Evolutionary conservation across 768 basidiomycete genomes (phyloP).

Genomic region (Lactarius hatsudake): DNA sequence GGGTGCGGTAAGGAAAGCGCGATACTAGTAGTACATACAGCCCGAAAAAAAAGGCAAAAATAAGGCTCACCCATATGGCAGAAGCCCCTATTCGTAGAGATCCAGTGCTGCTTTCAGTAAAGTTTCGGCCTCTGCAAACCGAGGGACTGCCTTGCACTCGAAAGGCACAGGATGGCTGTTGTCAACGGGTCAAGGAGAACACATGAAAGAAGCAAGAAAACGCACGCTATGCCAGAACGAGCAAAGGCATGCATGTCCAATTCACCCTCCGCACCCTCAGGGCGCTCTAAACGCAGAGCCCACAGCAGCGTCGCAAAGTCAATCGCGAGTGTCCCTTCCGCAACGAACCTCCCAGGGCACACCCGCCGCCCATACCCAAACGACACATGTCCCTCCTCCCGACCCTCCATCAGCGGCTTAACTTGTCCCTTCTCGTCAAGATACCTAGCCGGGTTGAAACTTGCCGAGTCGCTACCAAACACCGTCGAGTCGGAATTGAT

Average conservation of each 20-base stretch:
- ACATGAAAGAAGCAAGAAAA: too few relatives aligned
- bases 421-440: not conserved
- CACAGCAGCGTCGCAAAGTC: slow-evolving; percentile 4
- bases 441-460: too few relatives aligned
- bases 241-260: not conserved
- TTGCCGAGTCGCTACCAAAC: too few relatives aligned
- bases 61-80: not conserved
- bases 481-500: not conserved
- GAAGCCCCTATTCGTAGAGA: not conserved
- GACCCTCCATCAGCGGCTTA: not conserved
- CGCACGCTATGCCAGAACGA: not conserved
- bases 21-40: too few relatives aligned
- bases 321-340: not conserved
- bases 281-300: not conserved
- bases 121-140: slow-evolving; percentile 1
- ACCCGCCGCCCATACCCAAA: not conserved
- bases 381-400: not conserved
- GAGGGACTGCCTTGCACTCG: not conserved
- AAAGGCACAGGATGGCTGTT: not conserved
- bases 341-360: not conserved
- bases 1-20: not conserved
- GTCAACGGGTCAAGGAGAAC: not conserved
- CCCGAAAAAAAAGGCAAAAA: not conserved
- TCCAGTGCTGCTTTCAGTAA: not conserved
- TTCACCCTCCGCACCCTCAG: not conserved